A percentile compares a stretch with the other conserved stretches of the same genome.
Evolutionary conservation across 2,329 filamentous ascomycete species (phyloP).

Genomic region (Colletotrichum horii): DNA sequence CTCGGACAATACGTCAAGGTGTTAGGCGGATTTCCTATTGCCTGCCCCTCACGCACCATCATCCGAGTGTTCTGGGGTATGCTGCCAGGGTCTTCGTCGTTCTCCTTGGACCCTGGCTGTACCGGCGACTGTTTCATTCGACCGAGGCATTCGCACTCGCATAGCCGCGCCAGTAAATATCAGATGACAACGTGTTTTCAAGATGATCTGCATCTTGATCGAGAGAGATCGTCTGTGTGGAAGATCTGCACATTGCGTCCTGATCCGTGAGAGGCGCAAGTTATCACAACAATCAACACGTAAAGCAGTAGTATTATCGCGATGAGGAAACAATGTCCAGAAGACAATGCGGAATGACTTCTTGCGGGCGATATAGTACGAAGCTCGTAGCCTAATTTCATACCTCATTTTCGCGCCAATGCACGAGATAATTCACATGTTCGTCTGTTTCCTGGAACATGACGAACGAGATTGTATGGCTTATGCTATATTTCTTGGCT

Average conservation of each 20-base stretch:
- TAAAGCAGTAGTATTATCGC: background rate
- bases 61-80: background rate
- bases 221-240: background rate
- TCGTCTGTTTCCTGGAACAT: background rate
- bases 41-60: background rate
- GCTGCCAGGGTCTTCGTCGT: background rate
- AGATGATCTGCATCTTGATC: background rate
- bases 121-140: background rate
- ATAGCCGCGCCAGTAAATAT: background rate
- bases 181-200: background rate
- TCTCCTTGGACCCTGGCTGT: background rate
- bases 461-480: background rate
- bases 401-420: background rate
- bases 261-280: background rate
- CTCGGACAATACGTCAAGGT: background rate
- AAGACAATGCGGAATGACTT: background rate
- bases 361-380: background rate
- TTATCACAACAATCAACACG: background rate
- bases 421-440: background rate
- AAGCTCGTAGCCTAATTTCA: background rate
- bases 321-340: background rate
- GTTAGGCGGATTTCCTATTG: background rate
- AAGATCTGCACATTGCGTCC: background rate
- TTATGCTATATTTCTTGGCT: background rate
- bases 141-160: constrained; percentile 1